Percentiles rank a stretch among this genome's conserved stretches.
Evolutionary conservation across 179 eudicot species (phyloP).

Genomic region (Patellifolia procumbens): DNA sequence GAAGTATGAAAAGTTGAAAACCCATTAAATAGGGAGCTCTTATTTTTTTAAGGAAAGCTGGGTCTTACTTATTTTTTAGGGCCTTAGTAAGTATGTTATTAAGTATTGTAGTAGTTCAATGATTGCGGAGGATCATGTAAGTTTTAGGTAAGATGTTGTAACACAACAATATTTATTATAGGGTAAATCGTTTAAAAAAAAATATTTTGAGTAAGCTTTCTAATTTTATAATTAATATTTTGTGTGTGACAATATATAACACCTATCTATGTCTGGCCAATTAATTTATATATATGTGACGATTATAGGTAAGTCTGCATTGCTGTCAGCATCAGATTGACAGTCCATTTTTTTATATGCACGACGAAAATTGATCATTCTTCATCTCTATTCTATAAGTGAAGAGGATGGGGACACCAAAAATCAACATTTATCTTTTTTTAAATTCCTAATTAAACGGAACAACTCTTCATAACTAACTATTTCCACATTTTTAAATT

Average conservation of each 20-base stretch:
- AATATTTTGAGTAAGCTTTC: no score
- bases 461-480: no score
- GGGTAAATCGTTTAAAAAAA: background rate
- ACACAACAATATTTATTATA: background rate
- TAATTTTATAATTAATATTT: background rate
- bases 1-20: no score
- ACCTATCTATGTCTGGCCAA: background rate
- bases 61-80: background rate
- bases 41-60: background rate
- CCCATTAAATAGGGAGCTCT: background rate
- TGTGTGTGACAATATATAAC: background rate
- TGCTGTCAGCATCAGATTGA: conserved; percentile 12
- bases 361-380: background rate
- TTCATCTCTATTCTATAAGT: no score
- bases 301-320: conserved; percentile 2
- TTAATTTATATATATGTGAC: background rate
- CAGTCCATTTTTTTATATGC: background rate
- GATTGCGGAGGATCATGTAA: conserved; percentile 16
- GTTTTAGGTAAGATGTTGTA: conserved; percentile 24
- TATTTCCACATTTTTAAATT: no score
- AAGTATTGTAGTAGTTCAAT: conserved; percentile 12
- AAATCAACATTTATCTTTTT: no score
- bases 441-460: no score
- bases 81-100: background rate
- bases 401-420: no score